Evolutionary conservation across 805 yeast species (phyloP), one percentile per base, ranked within the genome.

Genomic region (Ogataea zsoltii): DNA sequence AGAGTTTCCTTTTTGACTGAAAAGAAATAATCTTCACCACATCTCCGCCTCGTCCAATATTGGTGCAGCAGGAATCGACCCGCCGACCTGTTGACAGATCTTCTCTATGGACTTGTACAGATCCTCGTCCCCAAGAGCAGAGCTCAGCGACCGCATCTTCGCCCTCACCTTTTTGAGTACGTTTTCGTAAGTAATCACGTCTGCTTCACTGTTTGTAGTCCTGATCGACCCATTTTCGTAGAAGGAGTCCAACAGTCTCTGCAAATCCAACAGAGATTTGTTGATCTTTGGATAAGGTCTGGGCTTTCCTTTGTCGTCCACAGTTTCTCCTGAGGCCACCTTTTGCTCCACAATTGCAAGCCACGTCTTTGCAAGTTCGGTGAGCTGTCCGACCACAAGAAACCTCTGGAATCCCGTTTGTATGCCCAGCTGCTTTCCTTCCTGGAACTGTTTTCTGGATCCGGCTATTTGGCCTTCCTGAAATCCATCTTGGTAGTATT

Each of bases 391-490:
- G 1, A 90, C 60, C 0, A 87, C 60, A 2, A 88, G 53, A 55
- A 78, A 83, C 47, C 87, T 66, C 62, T 85, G 94, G 56, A 80
- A 85, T 0, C 88, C 89, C 0, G 86, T 82, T 59, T 85, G 94
- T 34, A 82, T 73, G 0, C 98, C 98, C 53, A 81, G 83, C 58
- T 88, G 89, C 58, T 83, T 85, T 1, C 97, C 97, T 60, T 90
- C 97, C 2, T 71, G 52, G 41, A 66, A 72, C 38, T 89, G 90
- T 34, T 80, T 76, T 38, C 61, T 63, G 1, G 80, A 67, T 0
- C 89, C 85, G 41, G 77, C 84, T 4, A 68, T 64, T 32, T 75
- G 75, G 1, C 96, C 98, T 50, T 88, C 94, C 39, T 66, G 56
- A 59, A 66, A 85, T 1, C 97, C 97, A 48, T 79, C 80, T 5